Evolutionary conservation across 257 asterid genomes (phyloP), one percentile per base, ranked within the genome.

Genomic region (Gentiana dahurica): DNA sequence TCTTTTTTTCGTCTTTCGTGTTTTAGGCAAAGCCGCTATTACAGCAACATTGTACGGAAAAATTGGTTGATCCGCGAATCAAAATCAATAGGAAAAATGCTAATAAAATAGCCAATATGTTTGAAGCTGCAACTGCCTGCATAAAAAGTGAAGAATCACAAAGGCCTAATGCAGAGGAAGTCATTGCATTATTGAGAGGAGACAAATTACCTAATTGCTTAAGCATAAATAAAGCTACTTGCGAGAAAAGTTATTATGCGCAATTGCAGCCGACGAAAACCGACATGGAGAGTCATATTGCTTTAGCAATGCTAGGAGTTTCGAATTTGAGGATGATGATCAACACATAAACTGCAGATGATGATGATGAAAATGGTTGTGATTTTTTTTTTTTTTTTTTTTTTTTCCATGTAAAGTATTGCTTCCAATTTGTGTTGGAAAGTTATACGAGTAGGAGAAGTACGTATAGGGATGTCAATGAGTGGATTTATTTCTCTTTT

Each of bases 291-390:
- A 77, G 73, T 72, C 95, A 92, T 68, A 78, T 85, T 34, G 89
- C 97, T 11, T 62, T 92, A 73, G 99, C 99, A 53, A 88, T 92
- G 99, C 71, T 81, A 7, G 99, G 94, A 56, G 89, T 82, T 36
- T 12, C 73, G 4, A 92, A 57, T 70, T 80, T 7, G 97, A 81
- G 57, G 93, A 80, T 0, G 95, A 75, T 2, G 85, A 78, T 54
- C 71, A 67, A 62, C 46, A 41, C 9, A 61, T 73, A 34, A 54
- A 75, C 59, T 64, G 81, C 75, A 77, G 89, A 61, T 83, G 85
- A 89, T 4, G 46, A 10, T 41, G 6, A 5, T 10, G 6, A 41
- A 10, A 41, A 41, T 1, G 9, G 46, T 41, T 24, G 24, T 24
- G 24, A 24, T 41, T 4, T 41, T 41, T 41, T 41, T 4, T 41